Evolutionary conservation across 2,329 filamentous ascomycete genomes (phyloP).

Genomic region (Colletotrichum sp.): DNA sequence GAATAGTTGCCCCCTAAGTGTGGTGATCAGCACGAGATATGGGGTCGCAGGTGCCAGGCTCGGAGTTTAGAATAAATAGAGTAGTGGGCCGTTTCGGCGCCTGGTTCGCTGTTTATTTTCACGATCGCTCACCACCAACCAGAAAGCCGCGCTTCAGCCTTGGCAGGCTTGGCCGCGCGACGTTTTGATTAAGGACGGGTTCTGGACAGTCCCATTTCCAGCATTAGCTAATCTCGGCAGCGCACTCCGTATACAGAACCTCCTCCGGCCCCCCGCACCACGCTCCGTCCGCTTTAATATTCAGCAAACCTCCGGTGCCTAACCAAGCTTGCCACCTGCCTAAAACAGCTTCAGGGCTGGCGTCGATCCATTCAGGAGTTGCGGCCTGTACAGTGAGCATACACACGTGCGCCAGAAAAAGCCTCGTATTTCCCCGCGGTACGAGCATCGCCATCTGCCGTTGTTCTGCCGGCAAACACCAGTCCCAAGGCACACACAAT

Average conservation of each 20-base stretch:
- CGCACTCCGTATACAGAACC: not conserved
- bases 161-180: not conserved
- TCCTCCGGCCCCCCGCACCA: not conserved
- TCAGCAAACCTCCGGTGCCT: not conserved
- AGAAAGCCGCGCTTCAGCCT: not conserved
- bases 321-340: not conserved
- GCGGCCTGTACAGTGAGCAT: not conserved
- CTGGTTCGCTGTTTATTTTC: slow-evolving; percentile 4
- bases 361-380: not conserved
- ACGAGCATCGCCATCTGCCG: not conserved
- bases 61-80: slow-evolving; percentile 8
- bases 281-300: not conserved
- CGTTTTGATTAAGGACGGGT: not conserved
- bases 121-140: not conserved
- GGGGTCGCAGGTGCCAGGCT: not conserved
- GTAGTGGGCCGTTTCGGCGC: not conserved
- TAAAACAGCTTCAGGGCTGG: not conserved
- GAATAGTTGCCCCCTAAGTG: not conserved
- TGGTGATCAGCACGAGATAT: not conserved
- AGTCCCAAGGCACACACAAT: not conserved
- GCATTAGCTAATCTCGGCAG: not conserved
- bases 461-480: not conserved
- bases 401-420: not conserved
- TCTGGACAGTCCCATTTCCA: not conserved
- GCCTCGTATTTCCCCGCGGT: not conserved